phyloP scores from a whole-genome alignment of 352 stramenopile genomes.

The Pythium brachiatum region DNA sequence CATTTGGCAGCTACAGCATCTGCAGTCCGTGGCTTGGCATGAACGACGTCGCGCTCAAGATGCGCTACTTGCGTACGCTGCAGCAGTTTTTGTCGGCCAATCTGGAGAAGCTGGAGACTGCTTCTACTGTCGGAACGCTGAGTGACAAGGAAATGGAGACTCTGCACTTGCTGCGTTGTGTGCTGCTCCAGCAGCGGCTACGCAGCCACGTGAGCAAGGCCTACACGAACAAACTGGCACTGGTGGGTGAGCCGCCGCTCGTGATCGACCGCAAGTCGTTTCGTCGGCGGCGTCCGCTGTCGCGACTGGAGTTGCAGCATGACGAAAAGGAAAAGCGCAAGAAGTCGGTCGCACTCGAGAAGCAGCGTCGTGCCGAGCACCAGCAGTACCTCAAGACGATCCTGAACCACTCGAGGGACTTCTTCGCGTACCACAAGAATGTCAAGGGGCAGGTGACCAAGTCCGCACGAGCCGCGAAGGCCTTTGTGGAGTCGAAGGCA shows the following conservation, averaged over 20 bases:
- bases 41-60: conserved; percentile 74
- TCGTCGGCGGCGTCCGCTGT: conserved; percentile 60
- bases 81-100: conserved; percentile 67
- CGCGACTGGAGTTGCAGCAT: conserved; percentile 58
- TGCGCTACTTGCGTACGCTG: conserved; percentile 67
- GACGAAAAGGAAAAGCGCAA: conserved; percentile 80
- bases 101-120: conserved; percentile 55
- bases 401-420: conserved; percentile 81
- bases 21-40: conserved; percentile 57
- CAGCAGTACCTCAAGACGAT: conserved; percentile 81
- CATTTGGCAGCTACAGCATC: conserved; percentile 61
- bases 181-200: conserved; percentile 74
- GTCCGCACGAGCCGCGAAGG: conserved; percentile 66
- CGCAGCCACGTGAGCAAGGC: conserved; percentile 55
- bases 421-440: conserved; percentile 87
- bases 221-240: conserved; percentile 59
- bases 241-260: conserved; percentile 59
- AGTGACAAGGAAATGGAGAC: conserved; percentile 43
- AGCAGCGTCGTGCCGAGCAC: conserved; percentile 72
- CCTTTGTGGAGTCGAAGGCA: conserved; percentile 69
- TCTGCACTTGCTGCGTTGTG: conserved; percentile 60
- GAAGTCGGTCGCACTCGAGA: conserved; percentile 79
- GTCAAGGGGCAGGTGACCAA: conserved; percentile 72
- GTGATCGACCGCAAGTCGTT: conserved; percentile 77
- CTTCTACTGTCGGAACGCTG: conserved; percentile 28